Base-by-base conservation (phyloP, 371 early-diverging fungal species). In the Mucor plumbeus region DNA sequence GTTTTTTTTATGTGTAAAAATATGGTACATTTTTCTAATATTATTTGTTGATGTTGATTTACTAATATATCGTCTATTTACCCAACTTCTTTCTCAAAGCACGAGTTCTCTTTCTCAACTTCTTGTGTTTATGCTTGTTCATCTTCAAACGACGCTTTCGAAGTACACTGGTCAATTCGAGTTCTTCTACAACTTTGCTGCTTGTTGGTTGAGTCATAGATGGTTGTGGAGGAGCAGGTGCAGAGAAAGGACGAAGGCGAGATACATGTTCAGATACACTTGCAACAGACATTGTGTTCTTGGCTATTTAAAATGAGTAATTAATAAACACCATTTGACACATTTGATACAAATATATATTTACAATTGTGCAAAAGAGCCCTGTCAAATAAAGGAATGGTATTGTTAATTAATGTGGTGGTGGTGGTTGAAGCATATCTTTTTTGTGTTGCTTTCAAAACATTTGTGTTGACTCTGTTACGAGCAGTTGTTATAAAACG, bases 61-160 rank as follows among this genome's bases (percentile, higher is more conserved):
- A 19, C 11, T 19, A 19, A 33, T 35, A 21, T 21, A 34, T 61
- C 38, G 44, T 65, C 50, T 88, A 89, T 87, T 93, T 93, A 73
- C 92, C 91, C 57, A 92, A 83, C 65, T 88, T 87, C 83, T 88
- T 91, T 72, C 92, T 87, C 76, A 91, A 73, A 11, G 93, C 92
- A 65, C 91, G 87, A 41, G 87, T 89, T 78, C 90, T 85, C 85
- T 92, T 92, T 73, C 91, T 87, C 70, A 92, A 82, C 74, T 94
- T 94, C 79, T 86, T 89, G 72, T 90, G 90, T 76, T 94, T 94
- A 75, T 94, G 94, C 84, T 94, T 94, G 74, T 92, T 91, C 93
- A 94, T 92, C 84, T 94, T 94, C 76, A 89, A 81, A 68, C 83
- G 89, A 74, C 92, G 85, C 82, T 92, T 94, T 80, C 92, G 84